Evolutionary conservation across 2,329 filamentous ascomycete species (phyloP), one percentile per base, ranked within the genome.

Genomic region (Corniculantispora saksenae): DNA sequence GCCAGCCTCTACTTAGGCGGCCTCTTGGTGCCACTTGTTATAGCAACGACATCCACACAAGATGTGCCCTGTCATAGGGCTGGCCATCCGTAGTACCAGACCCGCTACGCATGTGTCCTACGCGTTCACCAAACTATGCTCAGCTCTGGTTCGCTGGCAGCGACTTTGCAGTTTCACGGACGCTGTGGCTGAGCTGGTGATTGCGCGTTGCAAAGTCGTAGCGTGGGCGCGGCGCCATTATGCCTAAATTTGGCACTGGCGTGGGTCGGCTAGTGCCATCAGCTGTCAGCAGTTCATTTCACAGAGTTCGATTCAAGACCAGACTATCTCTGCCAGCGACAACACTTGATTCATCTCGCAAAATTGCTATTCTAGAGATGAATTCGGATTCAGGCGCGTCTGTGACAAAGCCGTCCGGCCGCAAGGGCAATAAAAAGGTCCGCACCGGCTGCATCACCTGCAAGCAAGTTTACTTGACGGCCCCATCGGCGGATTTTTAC

Each of bases 391-490:
- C 43, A 5, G n/a, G 10, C 15, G 15, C 50, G 2, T 7, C n/a
- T 17, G 29, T 27, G 1, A 12, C 51, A 4, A 63, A 56, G 40
- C 64, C 72, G 9, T 74, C 72, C 10, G 76, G 76, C 23, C 76
- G 76, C 29, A 81, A 80, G 69, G 80, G 80, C 17, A 80, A 75
- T 55, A 79, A 77, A 70, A 82, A 82, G 68, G 80, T 82, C 61
- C 76, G 79, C 61, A 82, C 81, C 8, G 83, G 83, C 17, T 86
- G 83, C 72, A 76, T 83, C 64, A 86, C 83, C 57, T 86, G 83
- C 82, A 85, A 85, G 83, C 84, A 70, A 68, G 82, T 81, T 60
- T 61, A 61, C 45, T 3, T 19, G 38, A 38, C 43, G 43, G 63
- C 47, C 50, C 48, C 15, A 40, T 48, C n/a, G 51, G 47, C n/a